Evolutionary conservation across 257 asterid species (phyloP).

Genomic region (Paraleonurus japonicus): DNA sequence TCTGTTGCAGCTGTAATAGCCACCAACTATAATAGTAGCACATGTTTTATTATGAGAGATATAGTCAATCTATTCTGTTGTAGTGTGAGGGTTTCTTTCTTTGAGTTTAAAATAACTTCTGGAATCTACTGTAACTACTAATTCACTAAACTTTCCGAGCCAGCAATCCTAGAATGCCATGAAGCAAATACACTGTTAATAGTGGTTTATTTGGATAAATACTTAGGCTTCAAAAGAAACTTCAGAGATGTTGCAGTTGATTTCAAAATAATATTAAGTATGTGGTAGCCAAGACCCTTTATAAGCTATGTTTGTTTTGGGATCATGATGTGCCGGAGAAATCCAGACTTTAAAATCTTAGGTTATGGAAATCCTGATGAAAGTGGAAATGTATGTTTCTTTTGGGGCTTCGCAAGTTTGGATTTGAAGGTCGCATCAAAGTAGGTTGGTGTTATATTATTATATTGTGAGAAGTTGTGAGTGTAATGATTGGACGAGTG

Average conservation of each 20-base stretch:
- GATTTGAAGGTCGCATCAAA: neutral
- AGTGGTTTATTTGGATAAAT: conserved; percentile 2
- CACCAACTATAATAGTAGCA: neutral
- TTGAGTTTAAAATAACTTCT: conserved; percentile 4
- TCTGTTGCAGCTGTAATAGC: neutral
- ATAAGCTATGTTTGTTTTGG: neutral
- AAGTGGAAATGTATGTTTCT: neutral
- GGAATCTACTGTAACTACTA: neutral
- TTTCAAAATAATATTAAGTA: neutral
- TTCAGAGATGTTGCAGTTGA: neutral
- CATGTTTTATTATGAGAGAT: conserved; percentile 19
- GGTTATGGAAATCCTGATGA: neutral
- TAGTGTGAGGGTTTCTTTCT: neutral
- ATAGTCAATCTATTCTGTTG: neutral
- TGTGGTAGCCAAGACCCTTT: conserved; percentile 12
- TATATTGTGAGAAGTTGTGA: neutral
- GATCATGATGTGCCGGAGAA: neutral
- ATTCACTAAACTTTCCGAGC: neutral
- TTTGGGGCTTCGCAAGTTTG: neutral
- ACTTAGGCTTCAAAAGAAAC: neutral
- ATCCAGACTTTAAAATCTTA: neutral
- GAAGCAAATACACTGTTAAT: conserved; percentile 7
- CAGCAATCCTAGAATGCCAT: neutral
- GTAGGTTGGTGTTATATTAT: neutral
- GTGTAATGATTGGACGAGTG: neutral